phyloP scores from a whole-genome alignment of 768 basidiomycete species.

The Mycena vitilis region DNA sequence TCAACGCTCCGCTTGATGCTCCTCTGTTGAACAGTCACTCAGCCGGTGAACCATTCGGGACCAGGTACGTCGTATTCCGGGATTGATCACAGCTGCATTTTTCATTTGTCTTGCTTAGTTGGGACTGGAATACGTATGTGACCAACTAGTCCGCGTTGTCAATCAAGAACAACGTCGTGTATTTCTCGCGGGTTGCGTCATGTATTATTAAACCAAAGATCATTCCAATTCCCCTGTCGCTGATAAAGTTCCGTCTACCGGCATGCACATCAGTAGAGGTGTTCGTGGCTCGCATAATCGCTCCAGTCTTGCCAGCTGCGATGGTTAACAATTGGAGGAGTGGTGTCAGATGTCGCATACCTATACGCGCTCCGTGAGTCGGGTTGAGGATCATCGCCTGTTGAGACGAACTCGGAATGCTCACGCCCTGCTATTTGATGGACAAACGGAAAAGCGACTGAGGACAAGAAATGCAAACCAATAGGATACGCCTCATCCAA shows the following conservation, averaged over 20 bases:
- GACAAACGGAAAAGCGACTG: background rate
- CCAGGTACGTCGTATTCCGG: background rate
- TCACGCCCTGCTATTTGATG: background rate
- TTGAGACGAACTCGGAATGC: background rate
- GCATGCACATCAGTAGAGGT: background rate
- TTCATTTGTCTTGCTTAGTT: background rate
- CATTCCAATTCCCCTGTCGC: no score
- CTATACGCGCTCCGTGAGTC: background rate
- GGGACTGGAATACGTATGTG: background rate
- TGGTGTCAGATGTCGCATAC: background rate
- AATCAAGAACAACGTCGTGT: no score
- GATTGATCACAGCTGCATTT: background rate
- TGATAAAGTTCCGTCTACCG: no score
- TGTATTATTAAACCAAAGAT: no score
- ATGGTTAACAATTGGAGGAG: background rate
- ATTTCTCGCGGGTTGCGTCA: no score
- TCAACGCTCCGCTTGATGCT: background rate
- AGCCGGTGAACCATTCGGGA: background rate
- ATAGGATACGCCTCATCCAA: background rate
- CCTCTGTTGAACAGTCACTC: background rate
- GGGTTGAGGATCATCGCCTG: background rate
- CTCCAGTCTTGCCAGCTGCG: constrained; percentile 19
- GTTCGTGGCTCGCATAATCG: background rate
- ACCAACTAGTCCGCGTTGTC: background rate
- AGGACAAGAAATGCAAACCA: background rate